Evolutionary conservation across 2,329 filamentous ascomycete genomes (phyloP).

Genomic region (Alternaria burnsii): DNA sequence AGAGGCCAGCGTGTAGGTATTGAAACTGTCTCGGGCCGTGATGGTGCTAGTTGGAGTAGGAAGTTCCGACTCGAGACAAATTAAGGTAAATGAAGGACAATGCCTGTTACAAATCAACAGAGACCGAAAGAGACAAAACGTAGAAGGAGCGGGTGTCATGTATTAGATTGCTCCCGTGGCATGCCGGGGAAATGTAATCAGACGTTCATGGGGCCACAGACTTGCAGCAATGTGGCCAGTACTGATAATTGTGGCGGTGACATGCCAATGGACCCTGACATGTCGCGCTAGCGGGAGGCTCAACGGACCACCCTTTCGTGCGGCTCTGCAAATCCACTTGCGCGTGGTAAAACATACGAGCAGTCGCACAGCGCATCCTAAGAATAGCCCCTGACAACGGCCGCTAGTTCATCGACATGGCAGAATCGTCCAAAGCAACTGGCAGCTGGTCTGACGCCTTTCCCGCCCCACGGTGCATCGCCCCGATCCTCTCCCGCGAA

Average conservation of each 20-base stretch:
- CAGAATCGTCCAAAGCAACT: conserved; percentile 26
- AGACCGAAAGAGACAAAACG: conserved; percentile 20
- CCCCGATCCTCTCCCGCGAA: conserved; percentile 50
- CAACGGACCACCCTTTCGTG: conserved; percentile 21
- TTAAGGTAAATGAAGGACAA: conserved; percentile 35
- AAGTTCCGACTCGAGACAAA: conserved; percentile 23
- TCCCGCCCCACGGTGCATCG: conserved; percentile 50
- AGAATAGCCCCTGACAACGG: background rate
- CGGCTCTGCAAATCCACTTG: conserved; percentile 6
- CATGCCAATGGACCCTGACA: conserved; percentile 21
- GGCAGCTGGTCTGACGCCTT: conserved; percentile 54
- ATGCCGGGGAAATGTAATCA: conserved; percentile 39
- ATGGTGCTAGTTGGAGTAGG: conserved; percentile 18
- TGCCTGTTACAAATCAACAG: conserved; percentile 20
- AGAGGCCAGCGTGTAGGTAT: conserved; percentile 50
- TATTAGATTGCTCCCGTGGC: conserved; percentile 26
- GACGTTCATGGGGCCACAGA: conserved; percentile 41
- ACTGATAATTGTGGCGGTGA: conserved; percentile 31
- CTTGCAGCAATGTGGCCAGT: conserved; percentile 46
- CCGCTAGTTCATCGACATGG: conserved; percentile 20
- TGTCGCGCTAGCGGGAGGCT: conserved; percentile 12
- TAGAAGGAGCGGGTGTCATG: conserved; percentile 26
- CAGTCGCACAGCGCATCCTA: background rate
- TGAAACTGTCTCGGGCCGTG: conserved; percentile 35
- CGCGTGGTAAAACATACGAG: background rate